A percentile compares a stretch with the other conserved stretches of the same genome.
These are phyloP conservation scores for Epichloe uncinata DNA, from an alignment of 2,329 filamentous ascomycete species.

Conservation along the genomic window DNA sequence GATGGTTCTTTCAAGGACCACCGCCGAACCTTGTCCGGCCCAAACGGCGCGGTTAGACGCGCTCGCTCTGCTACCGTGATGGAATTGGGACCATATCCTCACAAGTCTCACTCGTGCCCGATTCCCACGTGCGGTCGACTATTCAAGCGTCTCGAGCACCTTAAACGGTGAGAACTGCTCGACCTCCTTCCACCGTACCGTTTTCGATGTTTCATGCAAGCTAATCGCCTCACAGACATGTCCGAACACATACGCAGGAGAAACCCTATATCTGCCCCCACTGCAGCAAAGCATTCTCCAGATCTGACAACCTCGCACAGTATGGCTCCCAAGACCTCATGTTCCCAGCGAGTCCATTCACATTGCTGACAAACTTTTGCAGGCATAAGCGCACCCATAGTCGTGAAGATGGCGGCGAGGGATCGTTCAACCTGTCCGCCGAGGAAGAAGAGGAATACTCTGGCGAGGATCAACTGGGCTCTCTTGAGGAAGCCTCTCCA, in stretches of 20 bases:
- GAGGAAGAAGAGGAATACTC: constrained; percentile 75
- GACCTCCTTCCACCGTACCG: constrained; percentile 7
- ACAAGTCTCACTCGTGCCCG: constrained; percentile 98
- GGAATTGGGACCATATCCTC: constrained; percentile 91
- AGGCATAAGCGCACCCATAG: constrained; percentile 75
- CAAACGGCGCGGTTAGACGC: constrained; percentile 68
- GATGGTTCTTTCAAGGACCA: constrained; percentile 33
- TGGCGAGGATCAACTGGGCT: constrained; percentile 72
- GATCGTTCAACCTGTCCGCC: constrained; percentile 51
- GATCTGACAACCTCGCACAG: constrained; percentile 98
- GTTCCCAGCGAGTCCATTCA: not conserved
- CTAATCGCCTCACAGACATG: constrained; percentile 56
- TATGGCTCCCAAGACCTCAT: constrained; percentile 35
- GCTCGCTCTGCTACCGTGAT: constrained; percentile 91
- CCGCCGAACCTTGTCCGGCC: constrained; percentile 55
- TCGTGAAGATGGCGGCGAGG: constrained; percentile 48
- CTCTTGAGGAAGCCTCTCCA: constrained; percentile 67
- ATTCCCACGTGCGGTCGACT: constrained; percentile 93
- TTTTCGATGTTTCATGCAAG: not conserved
- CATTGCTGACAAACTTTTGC: constrained; percentile 9
- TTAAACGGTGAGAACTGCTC: constrained; percentile 75
- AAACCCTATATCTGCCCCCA: constrained; percentile 94
- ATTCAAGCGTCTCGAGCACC: constrained; percentile 97
- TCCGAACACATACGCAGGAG: constrained; percentile 98
- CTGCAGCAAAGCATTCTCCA: constrained; percentile 97